Conservation (phyloP, 208 protist genomes). For the Acanthamoeba triangularis region DNA sequence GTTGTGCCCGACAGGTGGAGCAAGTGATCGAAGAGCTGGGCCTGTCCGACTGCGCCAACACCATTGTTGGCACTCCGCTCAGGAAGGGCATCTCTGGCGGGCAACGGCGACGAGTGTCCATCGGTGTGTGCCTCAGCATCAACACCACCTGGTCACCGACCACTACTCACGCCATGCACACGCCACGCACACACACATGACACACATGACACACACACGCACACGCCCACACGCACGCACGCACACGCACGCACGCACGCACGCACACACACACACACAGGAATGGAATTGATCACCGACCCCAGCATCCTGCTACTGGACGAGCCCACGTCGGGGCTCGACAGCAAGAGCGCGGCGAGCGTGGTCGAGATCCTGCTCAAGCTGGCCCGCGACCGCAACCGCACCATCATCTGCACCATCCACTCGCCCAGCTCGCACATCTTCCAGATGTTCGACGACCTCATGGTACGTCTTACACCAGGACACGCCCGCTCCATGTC, state of each 20-base stretch:
- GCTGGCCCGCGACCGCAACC: not conserved
- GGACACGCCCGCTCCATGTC: not conserved
- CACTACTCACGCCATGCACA: not conserved
- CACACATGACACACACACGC: not conserved
- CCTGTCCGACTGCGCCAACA: constrained; percentile 58
- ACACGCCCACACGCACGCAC: not conserved
- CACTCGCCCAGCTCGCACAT: constrained; percentile 57
- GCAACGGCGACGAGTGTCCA: constrained; percentile 82
- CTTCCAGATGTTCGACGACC: constrained; percentile 91
- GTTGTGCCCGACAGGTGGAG: constrained; percentile 66
- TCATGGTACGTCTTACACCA: constrained; percentile 80
- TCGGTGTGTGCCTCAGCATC: constrained; percentile 76
- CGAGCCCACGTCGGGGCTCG: constrained; percentile 55
- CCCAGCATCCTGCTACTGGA: constrained; percentile 43
- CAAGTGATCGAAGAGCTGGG: constrained; percentile 78
- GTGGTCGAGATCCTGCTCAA: constrained; percentile 31
- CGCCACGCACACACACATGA: not conserved
- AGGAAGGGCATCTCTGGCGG: constrained; percentile 86
- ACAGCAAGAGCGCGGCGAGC: constrained; percentile 57
- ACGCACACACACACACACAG: not conserved
- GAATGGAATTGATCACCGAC: constrained; percentile 64
- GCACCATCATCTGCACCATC: constrained; percentile 66
- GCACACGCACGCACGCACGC: not conserved
- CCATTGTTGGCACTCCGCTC: constrained; percentile 77
- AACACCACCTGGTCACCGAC: not conserved